Evolutionary conservation across 164 flowering plant genomes (phyloP).

Genomic region (Magnolia changhungtana): DNA sequence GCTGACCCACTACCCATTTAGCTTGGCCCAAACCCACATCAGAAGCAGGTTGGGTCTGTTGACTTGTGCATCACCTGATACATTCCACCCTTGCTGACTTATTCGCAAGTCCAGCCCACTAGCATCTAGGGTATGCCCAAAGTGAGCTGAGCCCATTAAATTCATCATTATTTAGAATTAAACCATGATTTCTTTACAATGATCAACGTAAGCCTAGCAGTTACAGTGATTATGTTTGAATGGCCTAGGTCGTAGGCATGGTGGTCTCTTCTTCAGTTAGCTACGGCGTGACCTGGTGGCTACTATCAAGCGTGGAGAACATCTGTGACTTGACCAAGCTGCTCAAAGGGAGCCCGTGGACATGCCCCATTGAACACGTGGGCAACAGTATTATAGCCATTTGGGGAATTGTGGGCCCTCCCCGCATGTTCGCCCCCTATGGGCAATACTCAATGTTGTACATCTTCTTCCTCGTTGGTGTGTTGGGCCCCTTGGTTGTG

Average conservation of each 20-base stretch:
- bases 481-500: constrained; percentile 65
- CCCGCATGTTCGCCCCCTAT: constrained; percentile 59
- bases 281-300: constrained; percentile 55
- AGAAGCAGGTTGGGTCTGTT: too few species aligned
- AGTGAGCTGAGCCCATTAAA: too few species aligned
- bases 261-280: constrained; percentile 31
- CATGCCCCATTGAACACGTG: constrained; percentile 76
- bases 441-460: constrained; percentile 68
- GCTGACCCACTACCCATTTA: too few species aligned
- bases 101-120: too few species aligned
- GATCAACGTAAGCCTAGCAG: too few species aligned
- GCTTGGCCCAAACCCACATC: too few species aligned
- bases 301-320: constrained; percentile 39
- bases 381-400: constrained; percentile 89
- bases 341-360: constrained; percentile 66
- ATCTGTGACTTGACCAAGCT: constrained; percentile 58
- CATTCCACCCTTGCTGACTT: too few species aligned
- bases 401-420: constrained; percentile 90
- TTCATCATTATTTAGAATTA: too few species aligned
- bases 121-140: too few species aligned
- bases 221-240: constrained; percentile 26
- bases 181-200: too few species aligned
- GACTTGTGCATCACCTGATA: too few species aligned
- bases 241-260: constrained; percentile 45
- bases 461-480: constrained; percentile 91